Evolutionary conservation across 1,284 basidiomycete genomes (phyloP).

Genomic region (Agroathelia rolfsii): DNA sequence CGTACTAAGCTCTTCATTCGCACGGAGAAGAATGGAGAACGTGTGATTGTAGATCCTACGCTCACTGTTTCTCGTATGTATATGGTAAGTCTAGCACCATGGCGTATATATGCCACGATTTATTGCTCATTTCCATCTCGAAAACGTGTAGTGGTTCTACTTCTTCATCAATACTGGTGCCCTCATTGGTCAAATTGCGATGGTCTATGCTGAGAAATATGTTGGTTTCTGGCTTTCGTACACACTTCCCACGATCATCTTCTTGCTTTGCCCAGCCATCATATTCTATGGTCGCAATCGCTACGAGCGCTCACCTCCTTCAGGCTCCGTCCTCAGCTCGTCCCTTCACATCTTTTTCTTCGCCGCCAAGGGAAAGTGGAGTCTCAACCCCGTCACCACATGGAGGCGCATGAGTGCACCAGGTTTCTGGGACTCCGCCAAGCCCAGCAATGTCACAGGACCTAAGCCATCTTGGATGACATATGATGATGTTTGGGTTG

Average conservation of each 20-base stretch:
- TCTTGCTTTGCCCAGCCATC: conserved; percentile 62
- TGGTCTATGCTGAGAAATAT: conserved; percentile 70
- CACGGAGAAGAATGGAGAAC: conserved; percentile 52
- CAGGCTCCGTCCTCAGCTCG: conserved; percentile 65
- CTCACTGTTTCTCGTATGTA: conserved; percentile 65
- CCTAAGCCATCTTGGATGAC: conserved; percentile 58
- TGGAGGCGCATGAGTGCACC: conserved; percentile 39
- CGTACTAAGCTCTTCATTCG: conserved; percentile 45
- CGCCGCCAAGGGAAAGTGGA: conserved; percentile 47
- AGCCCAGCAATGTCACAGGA: conserved; percentile 45
- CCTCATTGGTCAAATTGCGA: conserved; percentile 56
- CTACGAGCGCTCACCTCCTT: conserved; percentile 62
- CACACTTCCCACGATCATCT: conserved; percentile 58
- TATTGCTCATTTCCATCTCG: not conserved
- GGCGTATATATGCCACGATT: not conserved
- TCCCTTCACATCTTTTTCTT: conserved; percentile 39
- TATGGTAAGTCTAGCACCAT: conserved; percentile 35
- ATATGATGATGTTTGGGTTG: conserved; percentile 73
- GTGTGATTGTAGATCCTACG: conserved; percentile 74
- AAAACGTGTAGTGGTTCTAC: conserved; percentile 62
- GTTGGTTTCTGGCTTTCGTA: conserved; percentile 68
- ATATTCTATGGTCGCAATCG: conserved; percentile 56
- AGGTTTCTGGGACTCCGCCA: conserved; percentile 76
- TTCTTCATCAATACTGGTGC: conserved; percentile 75
- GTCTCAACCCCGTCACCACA: conserved; percentile 41